Evolutionary conservation across 345 rosid genomes (phyloP).

Genomic region (Gossypium thurberi): DNA sequence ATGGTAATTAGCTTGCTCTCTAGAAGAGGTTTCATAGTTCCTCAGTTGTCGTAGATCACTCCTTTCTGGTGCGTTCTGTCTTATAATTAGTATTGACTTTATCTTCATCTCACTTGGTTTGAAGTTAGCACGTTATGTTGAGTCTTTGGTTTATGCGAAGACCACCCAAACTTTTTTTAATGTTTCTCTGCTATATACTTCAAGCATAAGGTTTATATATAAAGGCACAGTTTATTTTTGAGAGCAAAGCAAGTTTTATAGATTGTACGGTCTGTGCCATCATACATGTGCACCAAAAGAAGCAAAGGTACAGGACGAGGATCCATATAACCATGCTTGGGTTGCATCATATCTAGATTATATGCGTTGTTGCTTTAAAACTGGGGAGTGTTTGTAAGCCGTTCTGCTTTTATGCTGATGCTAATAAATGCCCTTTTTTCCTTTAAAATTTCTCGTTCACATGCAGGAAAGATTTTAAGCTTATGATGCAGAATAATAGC

Average conservation of each 20-base stretch:
- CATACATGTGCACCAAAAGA: neutral
- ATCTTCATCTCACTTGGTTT: neutral
- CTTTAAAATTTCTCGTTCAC: neutral
- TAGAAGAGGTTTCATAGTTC: neutral
- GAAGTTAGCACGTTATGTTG: neutral
- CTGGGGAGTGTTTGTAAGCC: neutral
- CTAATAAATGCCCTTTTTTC: neutral
- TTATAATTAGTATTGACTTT: neutral
- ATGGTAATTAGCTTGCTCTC: neutral
- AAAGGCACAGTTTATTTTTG: neutral
- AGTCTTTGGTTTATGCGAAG: neutral
- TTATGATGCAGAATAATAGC: neutral
- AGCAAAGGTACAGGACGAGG: neutral
- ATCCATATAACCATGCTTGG: neutral
- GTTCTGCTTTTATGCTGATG: neutral
- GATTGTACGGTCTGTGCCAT: neutral
- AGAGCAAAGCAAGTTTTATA: neutral
- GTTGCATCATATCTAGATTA: neutral
- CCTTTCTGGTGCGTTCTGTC: neutral
- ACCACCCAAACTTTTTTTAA: neutral
- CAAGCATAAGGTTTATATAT: neutral
- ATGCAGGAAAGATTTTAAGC: neutral
- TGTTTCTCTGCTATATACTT: neutral
- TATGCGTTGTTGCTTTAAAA: constrained; percentile 1
- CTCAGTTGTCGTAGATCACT: neutral